Percentiles rank a stretch among this genome's conserved stretches.
Conservation (phyloP, 163 green algal genomes). For the Scenedesmus sp. region DNA sequence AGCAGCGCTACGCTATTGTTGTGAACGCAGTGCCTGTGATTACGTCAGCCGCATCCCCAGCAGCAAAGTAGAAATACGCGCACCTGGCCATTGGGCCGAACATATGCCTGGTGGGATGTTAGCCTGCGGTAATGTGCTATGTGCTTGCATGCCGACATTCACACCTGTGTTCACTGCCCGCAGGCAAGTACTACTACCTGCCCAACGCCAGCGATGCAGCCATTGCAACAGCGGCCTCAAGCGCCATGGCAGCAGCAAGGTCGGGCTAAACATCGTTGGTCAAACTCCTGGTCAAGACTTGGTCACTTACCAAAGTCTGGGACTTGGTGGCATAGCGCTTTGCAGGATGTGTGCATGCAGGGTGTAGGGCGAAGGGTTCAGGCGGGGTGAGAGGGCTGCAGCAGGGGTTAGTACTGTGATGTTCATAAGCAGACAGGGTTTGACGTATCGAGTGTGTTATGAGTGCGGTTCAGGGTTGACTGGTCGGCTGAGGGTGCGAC, state of each 20-base stretch:
- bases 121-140: too few species aligned
- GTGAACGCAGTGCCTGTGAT: too few species aligned
- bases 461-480: neutral
- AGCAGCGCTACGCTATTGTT: too few species aligned
- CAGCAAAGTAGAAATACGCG: neutral
- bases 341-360: slow-evolving; percentile 3
- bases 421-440: neutral
- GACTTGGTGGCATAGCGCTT: neutral
- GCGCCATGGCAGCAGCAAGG: slow-evolving; percentile 71
- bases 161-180: neutral
- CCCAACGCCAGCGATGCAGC: slow-evolving; percentile 94
- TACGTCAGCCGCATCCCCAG: neutral
- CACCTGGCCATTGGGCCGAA: too few species aligned
- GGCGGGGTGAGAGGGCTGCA: neutral
- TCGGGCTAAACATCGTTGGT: neutral
- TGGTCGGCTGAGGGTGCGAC: neutral
- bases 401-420: neutral
- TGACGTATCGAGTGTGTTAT: neutral
- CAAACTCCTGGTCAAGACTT: neutral
- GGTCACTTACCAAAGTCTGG: neutral
- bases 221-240: slow-evolving; percentile 89
- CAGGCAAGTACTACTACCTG: slow-evolving; percentile 99
- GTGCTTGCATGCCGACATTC: neutral
- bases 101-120: neutral
- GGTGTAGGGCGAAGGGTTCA: neutral